Percentiles rank a stretch among this genome's conserved stretches.
These are phyloP conservation scores for Aspergillus sergii DNA, from an alignment of 2,329 filamentous ascomycete species.

Conservation along the genomic window DNA sequence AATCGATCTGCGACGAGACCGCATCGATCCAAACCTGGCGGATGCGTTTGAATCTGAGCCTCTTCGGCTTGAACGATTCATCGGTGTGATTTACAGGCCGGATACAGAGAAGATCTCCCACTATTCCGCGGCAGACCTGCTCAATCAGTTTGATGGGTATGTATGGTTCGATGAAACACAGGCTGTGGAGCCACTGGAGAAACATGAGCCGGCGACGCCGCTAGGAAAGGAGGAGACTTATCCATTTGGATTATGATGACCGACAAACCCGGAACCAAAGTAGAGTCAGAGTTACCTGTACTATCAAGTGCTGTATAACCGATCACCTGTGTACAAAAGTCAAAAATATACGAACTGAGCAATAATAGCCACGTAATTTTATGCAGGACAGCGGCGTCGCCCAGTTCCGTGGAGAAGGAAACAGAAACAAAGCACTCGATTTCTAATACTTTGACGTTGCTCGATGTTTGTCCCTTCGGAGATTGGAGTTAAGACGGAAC, in stretches of 20 bases:
- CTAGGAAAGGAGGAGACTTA: constrained; percentile 53
- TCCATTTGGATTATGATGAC: constrained; percentile 51
- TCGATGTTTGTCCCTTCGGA: not conserved
- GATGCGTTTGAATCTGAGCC: constrained; percentile 39
- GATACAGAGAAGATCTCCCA: constrained; percentile 54
- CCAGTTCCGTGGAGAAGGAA: not conserved
- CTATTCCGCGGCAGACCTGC: constrained; percentile 50
- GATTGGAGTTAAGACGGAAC: not conserved
- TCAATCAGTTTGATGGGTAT: constrained; percentile 54
- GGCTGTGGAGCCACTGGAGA: constrained; percentile 51
- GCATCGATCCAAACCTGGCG: constrained; percentile 39
- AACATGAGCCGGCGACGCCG: constrained; percentile 46
- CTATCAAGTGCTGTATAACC: too few species aligned
- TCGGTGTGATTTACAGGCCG: constrained; percentile 57
- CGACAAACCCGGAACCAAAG: too few species aligned
- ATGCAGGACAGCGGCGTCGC: not conserved
- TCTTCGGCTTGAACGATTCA: constrained; percentile 52
- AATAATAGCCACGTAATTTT: not conserved
- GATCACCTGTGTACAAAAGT: not conserved
- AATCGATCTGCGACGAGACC: constrained; percentile 48
- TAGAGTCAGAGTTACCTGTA: not conserved
- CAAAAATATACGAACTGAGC: not conserved
- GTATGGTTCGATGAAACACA: constrained; percentile 54
- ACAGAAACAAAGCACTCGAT: not conserved
- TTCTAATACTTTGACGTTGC: not conserved